A percentile compares a stretch with the other conserved stretches of the same genome.
These are phyloP conservation scores for Drechslerella dactyloides DNA, from an alignment of 2,329 filamentous ascomycete species.

Conservation along the genomic window DNA sequence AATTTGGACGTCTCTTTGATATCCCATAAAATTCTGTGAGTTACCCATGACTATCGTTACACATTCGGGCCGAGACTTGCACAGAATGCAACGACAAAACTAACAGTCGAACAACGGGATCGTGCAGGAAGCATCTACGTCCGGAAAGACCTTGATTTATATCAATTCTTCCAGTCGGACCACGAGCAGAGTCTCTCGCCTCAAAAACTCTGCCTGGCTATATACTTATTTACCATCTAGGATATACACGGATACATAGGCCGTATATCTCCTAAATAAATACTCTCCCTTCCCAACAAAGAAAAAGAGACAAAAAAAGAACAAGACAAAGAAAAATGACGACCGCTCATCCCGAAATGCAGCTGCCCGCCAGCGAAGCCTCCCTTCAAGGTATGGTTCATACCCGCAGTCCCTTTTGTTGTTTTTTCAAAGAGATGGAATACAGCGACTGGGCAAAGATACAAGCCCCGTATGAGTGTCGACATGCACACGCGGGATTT, in stretches of 20 bases:
- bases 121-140: slow-evolving; percentile 30
- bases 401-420: not conserved
- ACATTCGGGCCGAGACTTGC: not conserved
- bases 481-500: too few relatives aligned
- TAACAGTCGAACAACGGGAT: slow-evolving; percentile 24
- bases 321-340: slow-evolving; percentile 10
- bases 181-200: not conserved
- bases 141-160: slow-evolving; percentile 21
- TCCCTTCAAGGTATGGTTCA: slow-evolving; percentile 25
- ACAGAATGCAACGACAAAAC: not conserved
- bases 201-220: slow-evolving; percentile 6
- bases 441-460: too few relatives aligned
- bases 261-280: slow-evolving; percentile 12
- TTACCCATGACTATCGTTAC: slow-evolving; percentile 21
- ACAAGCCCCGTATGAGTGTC: too few relatives aligned
- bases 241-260: slow-evolving; percentile 17
- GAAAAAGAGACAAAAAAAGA: slow-evolving; percentile 9
- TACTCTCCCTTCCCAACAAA: slow-evolving; percentile 19
- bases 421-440: too few relatives aligned
- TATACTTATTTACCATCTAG: slow-evolving; percentile 9
- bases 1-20: slow-evolving; percentile 2
- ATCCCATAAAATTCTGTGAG: not conserved
- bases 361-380: slow-evolving; percentile 10
- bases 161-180: slow-evolving; percentile 24
- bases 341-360: slow-evolving; percentile 5